phyloP scores from a whole-genome alignment of 2,329 filamentous ascomycete species.

The Aspergillus awamori region DNA sequence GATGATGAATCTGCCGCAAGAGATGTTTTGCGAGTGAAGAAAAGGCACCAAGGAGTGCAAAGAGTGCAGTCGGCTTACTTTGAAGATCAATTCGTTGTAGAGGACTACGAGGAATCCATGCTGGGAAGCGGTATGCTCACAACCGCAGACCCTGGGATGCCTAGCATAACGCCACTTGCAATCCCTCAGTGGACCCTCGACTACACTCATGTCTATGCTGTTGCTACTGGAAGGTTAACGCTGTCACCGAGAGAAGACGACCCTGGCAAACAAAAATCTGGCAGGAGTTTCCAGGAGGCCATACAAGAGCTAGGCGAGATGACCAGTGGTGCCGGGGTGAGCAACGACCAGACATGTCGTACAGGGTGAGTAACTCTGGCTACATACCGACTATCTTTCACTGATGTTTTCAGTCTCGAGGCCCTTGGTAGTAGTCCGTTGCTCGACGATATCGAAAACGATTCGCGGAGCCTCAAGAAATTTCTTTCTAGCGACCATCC shows the following conservation, averaged over 20 bases:
- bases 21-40: conserved; percentile 28
- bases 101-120: conserved; percentile 40
- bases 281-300: conserved; percentile 27
- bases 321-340: conserved; percentile 8
- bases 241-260: conserved; percentile 8
- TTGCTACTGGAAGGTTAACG: conserved; percentile 23
- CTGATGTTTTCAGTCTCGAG: conserved; percentile 37
- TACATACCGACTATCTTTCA: background rate
- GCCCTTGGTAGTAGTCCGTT: conserved; percentile 28
- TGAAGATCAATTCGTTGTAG: conserved; percentile 39
- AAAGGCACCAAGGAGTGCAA: conserved; percentile 20
- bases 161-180: conserved; percentile 15
- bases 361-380: conserved; percentile 35
- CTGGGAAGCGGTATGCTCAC: conserved; percentile 10
- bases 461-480: conserved; percentile 31
- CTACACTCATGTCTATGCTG: conserved; percentile 32
- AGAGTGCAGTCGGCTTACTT: conserved; percentile 14
- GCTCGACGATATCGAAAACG: conserved; percentile 43
- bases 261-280: background rate
- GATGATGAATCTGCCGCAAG: conserved; percentile 19
- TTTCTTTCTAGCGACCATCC: conserved; percentile 24
- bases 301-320: conserved; percentile 25
- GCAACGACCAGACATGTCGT: conserved; percentile 19
- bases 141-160: conserved; percentile 13
- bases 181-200: conserved; percentile 35